phyloP scores from a whole-genome alignment of 345 rosid genomes.

The Bruguiera parviflora region DNA sequence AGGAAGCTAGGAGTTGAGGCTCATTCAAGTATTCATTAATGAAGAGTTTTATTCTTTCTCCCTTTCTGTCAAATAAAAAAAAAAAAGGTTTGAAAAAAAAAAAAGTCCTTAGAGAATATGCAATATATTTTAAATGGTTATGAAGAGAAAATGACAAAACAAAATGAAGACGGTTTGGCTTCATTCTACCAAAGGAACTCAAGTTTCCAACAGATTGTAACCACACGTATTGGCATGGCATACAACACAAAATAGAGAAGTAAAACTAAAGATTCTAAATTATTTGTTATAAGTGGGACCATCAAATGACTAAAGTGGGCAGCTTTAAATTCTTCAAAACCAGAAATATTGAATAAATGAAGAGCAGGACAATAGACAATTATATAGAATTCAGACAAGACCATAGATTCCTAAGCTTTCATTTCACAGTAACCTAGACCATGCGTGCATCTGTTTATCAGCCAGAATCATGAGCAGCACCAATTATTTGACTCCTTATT shows the following conservation, averaged over 20 bases:
- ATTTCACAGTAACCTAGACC: neutral
- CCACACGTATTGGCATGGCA: constrained; percentile 7
- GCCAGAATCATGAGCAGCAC: neutral
- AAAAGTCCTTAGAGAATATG: too few species aligned
- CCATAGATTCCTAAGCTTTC: neutral
- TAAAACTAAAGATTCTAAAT: constrained; percentile 10
- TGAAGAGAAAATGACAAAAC: constrained; percentile 9
- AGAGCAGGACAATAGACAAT: neutral
- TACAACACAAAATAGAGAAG: constrained; percentile 4
- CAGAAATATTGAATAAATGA: neutral
- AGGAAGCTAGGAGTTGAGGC: neutral
- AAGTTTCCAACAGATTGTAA: constrained; percentile 8
- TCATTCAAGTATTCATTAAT: too few species aligned
- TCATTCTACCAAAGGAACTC: constrained; percentile 10
- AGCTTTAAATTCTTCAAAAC: neutral
- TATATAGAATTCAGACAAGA: neutral
- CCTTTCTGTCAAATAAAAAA: too few species aligned
- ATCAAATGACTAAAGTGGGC: neutral
- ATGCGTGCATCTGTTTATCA: neutral
- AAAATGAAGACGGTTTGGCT: constrained; percentile 9
- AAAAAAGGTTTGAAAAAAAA: too few species aligned
- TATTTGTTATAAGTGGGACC: constrained; percentile 2
- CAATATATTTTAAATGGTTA: too few species aligned
- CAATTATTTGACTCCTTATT: too few species aligned
- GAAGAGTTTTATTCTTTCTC: too few species aligned